Percentiles rank a stretch among this genome's conserved stretches.
Conservation (phyloP, 306 rosid species). For the Cicer yamashitae region DNA sequence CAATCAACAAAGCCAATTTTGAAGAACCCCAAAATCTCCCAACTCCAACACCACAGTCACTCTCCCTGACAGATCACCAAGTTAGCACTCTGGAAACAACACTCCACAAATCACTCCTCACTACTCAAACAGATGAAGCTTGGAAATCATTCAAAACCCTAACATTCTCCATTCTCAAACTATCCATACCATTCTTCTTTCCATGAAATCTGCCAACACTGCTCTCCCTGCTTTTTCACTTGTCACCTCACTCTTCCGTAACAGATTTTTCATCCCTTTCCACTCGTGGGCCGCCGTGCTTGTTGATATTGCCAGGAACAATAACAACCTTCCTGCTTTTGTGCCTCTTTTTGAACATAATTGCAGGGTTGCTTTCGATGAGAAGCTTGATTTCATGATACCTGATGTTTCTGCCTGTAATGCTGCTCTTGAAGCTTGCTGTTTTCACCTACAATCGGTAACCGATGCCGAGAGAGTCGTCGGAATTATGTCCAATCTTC, state of each 20-base stretch:
- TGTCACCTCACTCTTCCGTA: slow-evolving; percentile 70
- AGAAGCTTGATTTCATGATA: slow-evolving; percentile 71
- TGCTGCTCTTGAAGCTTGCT: slow-evolving; percentile 87
- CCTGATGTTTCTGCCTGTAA: slow-evolving; percentile 83
- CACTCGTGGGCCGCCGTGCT: slow-evolving; percentile 71
- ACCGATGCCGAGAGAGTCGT: slow-evolving; percentile 71
- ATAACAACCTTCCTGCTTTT: slow-evolving; percentile 62
- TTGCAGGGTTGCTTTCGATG: slow-evolving; percentile 74
- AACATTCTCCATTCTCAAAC: slow-evolving; percentile 55
- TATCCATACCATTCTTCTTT: slow-evolving; percentile 56
- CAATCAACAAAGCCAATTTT: slow-evolving; percentile 50
- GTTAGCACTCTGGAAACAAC: slow-evolving; percentile 55
- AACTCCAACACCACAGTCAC: slow-evolving; percentile 51
- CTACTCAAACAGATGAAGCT: slow-evolving; percentile 69
- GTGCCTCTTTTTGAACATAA: slow-evolving; percentile 70
- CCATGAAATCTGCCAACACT: slow-evolving; percentile 70
- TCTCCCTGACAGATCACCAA: slow-evolving; percentile 56
- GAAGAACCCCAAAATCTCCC: slow-evolving; percentile 43
- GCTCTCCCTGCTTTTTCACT: slow-evolving; percentile 87
- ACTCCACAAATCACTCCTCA: slow-evolving; percentile 71
- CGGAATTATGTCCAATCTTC: slow-evolving; percentile 68
- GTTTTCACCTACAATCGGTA: slow-evolving; percentile 71
- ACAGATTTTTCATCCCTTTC: slow-evolving; percentile 72
- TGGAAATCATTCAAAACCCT: slow-evolving; percentile 90
- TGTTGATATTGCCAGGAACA: slow-evolving; percentile 65